Percentiles rank a stretch among this genome's conserved stretches.
phyloP scores from a whole-genome alignment of 106 monocot genomes.

The Acanthochlamys bracteata region DNA sequence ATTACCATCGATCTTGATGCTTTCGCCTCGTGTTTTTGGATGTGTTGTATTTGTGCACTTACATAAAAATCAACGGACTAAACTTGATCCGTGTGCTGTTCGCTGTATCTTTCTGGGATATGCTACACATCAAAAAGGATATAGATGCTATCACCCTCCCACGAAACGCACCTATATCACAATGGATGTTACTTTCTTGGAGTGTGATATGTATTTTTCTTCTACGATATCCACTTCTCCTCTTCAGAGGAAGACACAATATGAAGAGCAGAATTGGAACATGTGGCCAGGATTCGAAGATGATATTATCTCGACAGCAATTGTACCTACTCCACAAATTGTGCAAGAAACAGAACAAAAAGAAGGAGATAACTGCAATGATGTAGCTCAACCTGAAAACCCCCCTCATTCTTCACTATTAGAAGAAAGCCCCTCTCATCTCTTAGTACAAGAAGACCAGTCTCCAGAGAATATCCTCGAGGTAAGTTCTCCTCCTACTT shows the following conservation, averaged over 20 bases:
- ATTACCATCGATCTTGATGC: background rate
- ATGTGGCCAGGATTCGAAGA: background rate
- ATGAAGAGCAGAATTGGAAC: too few species aligned
- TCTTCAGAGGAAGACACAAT: too few species aligned
- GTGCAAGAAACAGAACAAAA: background rate
- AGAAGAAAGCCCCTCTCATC: too few species aligned
- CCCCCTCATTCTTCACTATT: too few species aligned
- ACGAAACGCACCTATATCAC: background rate
- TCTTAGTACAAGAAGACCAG: background rate
- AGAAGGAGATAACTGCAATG: background rate
- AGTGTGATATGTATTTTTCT: background rate
- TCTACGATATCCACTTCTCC: too few species aligned
- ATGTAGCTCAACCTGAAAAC: too few species aligned
- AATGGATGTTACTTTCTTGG: background rate
- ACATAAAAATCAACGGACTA: background rate
- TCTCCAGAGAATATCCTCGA: too few species aligned
- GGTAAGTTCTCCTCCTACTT: too few species aligned
- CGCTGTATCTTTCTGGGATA: background rate
- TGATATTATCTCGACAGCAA: background rate
- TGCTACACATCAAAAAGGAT: slow-evolving; percentile 1
- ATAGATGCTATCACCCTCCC: slow-evolving; percentile 7
- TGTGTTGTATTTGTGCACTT: slow-evolving; percentile 6
- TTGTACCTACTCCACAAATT: background rate
- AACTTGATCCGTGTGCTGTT: slow-evolving; percentile 1
- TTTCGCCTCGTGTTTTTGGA: background rate